Percentiles rank a stretch among this genome's conserved stretches.
These are phyloP conservation scores for Tausonia pullulans DNA, from an alignment of 1,284 basidiomycete species.

Conservation along the genomic window DNA sequence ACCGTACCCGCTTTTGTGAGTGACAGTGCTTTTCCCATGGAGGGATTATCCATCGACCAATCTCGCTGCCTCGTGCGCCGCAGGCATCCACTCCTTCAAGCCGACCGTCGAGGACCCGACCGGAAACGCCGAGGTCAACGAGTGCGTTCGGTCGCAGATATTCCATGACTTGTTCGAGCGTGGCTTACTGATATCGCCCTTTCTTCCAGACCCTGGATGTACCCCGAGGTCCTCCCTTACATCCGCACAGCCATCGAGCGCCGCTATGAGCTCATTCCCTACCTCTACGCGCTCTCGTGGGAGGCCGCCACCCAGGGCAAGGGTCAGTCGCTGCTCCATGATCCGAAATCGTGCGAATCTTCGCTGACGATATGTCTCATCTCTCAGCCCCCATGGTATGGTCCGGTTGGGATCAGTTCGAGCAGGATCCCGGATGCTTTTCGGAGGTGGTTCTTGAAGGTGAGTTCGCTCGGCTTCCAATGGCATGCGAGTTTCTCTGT, in stretches of 20 bases:
- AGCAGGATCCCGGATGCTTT: conserved; percentile 33
- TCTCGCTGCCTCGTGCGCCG: background rate
- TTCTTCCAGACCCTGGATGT: conserved; percentile 33
- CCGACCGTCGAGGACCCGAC: conserved; percentile 31
- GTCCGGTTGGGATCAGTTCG: conserved; percentile 35
- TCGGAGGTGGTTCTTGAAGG: conserved; percentile 29
- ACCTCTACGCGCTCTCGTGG: conserved; percentile 21
- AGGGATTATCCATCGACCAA: background rate
- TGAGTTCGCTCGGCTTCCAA: background rate
- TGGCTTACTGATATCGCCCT: no score
- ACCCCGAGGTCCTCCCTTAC: conserved; percentile 34
- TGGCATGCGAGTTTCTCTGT: background rate
- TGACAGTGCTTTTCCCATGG: background rate
- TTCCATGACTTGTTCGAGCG: no score
- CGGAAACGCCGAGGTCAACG: conserved; percentile 33
- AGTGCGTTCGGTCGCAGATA: background rate
- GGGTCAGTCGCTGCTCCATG: background rate
- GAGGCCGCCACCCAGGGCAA: background rate
- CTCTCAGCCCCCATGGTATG: conserved; percentile 30
- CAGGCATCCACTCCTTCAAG: conserved; percentile 37
- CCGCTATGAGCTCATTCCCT: conserved; percentile 36
- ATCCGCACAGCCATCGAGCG: conserved; percentile 35
- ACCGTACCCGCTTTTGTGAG: conserved; percentile 11
- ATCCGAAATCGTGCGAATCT: no score
- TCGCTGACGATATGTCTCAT: no score